Conservation (phyloP, 2,329 filamentous ascomycete species). For the Cordyceps militaris region DNA sequence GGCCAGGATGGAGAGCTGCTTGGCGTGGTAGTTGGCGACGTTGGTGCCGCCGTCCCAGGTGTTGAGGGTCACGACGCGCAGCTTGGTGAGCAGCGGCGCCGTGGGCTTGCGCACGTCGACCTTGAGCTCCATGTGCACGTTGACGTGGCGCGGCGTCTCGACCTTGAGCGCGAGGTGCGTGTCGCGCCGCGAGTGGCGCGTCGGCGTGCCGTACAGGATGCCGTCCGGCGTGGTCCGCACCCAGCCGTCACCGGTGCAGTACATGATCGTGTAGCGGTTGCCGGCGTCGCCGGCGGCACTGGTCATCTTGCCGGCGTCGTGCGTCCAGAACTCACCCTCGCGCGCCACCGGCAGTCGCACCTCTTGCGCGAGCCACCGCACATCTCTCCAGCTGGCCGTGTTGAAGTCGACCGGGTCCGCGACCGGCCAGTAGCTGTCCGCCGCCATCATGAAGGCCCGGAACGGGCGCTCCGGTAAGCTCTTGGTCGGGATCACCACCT, state of each 20-base stretch:
- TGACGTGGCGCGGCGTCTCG: slow-evolving; percentile 14
- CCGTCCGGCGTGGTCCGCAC: slow-evolving; percentile 25
- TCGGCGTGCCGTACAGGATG: slow-evolving; percentile 28
- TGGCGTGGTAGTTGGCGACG: slow-evolving; percentile 30
- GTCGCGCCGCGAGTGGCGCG: slow-evolving; percentile 13
- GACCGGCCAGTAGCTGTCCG: slow-evolving; percentile 30
- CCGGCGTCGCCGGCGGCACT: slow-evolving; percentile 19
- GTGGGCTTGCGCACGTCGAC: slow-evolving; percentile 21
- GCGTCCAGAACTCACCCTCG: slow-evolving; percentile 25
- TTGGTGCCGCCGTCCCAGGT: slow-evolving; percentile 32
- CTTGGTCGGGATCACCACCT: slow-evolving; percentile 19
- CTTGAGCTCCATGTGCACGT: no score
- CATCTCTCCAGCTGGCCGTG: slow-evolving; percentile 11
- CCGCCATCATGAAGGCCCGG: slow-evolving; percentile 30
- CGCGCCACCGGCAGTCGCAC: slow-evolving; percentile 29
- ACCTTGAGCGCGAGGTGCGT: slow-evolving; percentile 24
- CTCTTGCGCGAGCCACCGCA: slow-evolving; percentile 21
- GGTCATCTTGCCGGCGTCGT: slow-evolving; percentile 26
- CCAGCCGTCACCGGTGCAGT: slow-evolving; percentile 24
- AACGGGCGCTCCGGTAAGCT: slow-evolving; percentile 26
- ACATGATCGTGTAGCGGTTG: slow-evolving; percentile 23
- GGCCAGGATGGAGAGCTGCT: slow-evolving; percentile 30
- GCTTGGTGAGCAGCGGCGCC: slow-evolving; percentile 23
- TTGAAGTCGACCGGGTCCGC: slow-evolving; percentile 26
- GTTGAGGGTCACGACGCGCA: slow-evolving; percentile 32